Evolutionary conservation across 148 eudicot species (phyloP).

Genomic region (Limonium bicolor): DNA sequence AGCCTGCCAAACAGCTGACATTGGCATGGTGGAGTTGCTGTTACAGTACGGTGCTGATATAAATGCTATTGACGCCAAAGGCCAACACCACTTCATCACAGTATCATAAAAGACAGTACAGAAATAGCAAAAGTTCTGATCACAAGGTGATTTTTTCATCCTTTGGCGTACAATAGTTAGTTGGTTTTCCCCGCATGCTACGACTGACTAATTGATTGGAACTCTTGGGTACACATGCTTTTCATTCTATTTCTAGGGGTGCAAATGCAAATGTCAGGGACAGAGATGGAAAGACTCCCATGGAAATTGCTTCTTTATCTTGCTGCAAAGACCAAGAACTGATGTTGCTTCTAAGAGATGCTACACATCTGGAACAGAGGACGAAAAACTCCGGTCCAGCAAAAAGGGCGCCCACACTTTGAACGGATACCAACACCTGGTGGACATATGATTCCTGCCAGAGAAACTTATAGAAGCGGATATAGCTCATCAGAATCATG

Average conservation of each 20-base stretch:
- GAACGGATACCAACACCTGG: too few species aligned
- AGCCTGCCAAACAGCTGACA: slow-evolving; percentile 75
- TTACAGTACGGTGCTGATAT: slow-evolving; percentile 74
- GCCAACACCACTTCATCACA: slow-evolving; percentile 81
- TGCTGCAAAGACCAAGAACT: slow-evolving; percentile 46
- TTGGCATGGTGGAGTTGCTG: slow-evolving; percentile 90
- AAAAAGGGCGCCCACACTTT: too few species aligned
- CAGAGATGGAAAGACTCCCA: slow-evolving; percentile 52
- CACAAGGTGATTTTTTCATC: slow-evolving; percentile 34
- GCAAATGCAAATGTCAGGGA: slow-evolving; percentile 46
- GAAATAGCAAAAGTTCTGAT: slow-evolving; percentile 64
- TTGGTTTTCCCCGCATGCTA: too few species aligned
- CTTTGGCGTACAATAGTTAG: too few species aligned
- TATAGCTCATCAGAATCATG: too few species aligned
- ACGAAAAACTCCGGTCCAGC: too few species aligned
- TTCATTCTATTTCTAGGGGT: slow-evolving; percentile 47
- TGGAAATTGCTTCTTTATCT: slow-evolving; percentile 33
- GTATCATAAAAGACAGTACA: slow-evolving; percentile 37
- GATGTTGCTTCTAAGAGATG: slow-evolving; percentile 52
- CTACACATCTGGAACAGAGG: too few species aligned
- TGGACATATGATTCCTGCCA: too few species aligned
- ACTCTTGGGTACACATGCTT: slow-evolving; percentile 46
- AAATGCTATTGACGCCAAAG: slow-evolving; percentile 50
- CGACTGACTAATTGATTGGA: too few species aligned
- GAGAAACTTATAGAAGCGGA: too few species aligned